phyloP scores from a whole-genome alignment of 148 eudicot genomes.

The Rhododendron simsii region DNA sequence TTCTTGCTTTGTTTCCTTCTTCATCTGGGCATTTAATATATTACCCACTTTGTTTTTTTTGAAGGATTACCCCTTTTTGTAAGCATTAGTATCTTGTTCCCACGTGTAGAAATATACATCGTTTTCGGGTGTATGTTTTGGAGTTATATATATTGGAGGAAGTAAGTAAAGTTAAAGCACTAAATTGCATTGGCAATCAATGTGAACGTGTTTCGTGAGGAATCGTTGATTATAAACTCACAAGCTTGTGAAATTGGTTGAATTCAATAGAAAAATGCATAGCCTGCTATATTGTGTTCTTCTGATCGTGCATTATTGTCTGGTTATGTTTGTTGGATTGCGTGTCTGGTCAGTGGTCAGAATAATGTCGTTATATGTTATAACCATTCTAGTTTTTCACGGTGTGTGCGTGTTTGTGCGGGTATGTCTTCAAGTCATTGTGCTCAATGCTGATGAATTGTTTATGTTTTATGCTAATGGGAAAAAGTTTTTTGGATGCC shows the following conservation, averaged over 20 bases:
- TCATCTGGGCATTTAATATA: conserved; percentile 11
- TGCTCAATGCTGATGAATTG: neutral
- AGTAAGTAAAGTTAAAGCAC: neutral
- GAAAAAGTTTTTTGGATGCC: neutral
- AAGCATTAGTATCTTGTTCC: neutral
- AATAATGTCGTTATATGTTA: neutral
- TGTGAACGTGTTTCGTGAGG: neutral
- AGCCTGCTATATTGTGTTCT: neutral
- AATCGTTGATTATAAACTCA: neutral
- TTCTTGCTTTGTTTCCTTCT: neutral
- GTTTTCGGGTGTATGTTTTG: neutral
- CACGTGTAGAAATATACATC: neutral
- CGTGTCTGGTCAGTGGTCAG: neutral
- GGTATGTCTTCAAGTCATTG: neutral
- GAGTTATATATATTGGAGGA: neutral
- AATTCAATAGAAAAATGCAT: neutral
- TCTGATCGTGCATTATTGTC: neutral
- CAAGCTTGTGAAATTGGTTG: neutral
- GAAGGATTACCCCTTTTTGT: neutral
- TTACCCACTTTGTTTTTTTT: neutral
- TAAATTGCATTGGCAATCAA: neutral
- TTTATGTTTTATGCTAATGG: neutral
- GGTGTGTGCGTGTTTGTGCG: neutral
- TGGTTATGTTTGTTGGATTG: neutral
- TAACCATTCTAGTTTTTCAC: neutral